Base-by-base conservation (phyloP, 225 moss, liverwort and hornwort species). In the Thuidium tamariscinum region DNA sequence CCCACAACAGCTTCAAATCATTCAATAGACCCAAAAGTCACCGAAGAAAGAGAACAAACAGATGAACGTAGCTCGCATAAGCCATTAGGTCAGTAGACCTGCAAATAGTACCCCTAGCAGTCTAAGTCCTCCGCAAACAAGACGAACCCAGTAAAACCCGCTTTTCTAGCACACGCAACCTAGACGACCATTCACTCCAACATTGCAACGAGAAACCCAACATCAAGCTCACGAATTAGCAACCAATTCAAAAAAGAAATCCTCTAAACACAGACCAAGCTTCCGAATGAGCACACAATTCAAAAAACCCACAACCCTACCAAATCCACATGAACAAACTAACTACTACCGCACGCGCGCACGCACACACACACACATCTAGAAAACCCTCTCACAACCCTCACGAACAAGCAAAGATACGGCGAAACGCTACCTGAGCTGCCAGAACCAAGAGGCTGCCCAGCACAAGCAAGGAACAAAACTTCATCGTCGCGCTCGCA, bases 341-440 rank as follows among this genome's bases (percentile, higher is more conserved):
- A 36, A 15, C 54, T 23, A 14, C n/a, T 14, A n/a, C n/a, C n/a
- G n/a, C n/a, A n/a, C n/a, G 5, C 8, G 44, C 20, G 22, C 34
- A 7, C 67, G 22, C 10, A 4, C 52, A 52, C 52, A 52, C 52
- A 52, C 52, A 52, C 37, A 82, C 54, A 77, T 59, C 66, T 32
- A 55, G n/a, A 57, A 18, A 55, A n/a, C 41, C 27, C 11, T 46
- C 57, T 13, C 18, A 52, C 9, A 68, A 74, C 44, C 30, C 17
- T 21, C 36, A 44, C 46, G 8, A 68, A 32, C 44, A 56, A 66
- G 65, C 21, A 26, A 7, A 7, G 29, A 29, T 55, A 36, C 55
- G 55, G 7, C 9, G 30, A 21, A 34, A 80, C 25, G 61, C 42
- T 17, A 92, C 92, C 92, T 92, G 90, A 46, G 89, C 81, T 61